These are phyloP conservation scores for Coemansia sp. DNA, from an alignment of 192 early-diverging fungal species.

Conservation along the genomic window DNA sequence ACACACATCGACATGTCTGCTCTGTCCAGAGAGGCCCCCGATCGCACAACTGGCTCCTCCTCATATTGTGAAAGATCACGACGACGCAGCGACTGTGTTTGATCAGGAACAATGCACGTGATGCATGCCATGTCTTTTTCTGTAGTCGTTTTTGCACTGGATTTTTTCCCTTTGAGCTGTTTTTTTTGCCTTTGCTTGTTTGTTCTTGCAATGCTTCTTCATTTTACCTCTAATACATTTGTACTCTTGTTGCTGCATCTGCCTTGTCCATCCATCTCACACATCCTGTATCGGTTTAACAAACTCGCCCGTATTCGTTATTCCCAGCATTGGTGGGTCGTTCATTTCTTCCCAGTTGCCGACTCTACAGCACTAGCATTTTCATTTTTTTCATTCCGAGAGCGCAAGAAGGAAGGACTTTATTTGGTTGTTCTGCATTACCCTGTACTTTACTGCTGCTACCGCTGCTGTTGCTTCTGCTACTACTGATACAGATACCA, in stretches of 20 bases:
- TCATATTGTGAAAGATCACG: background rate
- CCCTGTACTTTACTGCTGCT: no score
- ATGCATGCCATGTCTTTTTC: background rate
- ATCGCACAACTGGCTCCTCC: background rate
- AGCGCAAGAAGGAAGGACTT: no score
- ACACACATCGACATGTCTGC: no score
- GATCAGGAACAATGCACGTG: background rate
- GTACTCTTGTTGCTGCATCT: background rate
- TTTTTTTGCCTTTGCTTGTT: background rate
- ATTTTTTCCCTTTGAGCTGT: background rate
- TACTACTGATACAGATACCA: no score
- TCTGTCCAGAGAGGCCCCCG: no score
- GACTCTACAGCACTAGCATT: background rate
- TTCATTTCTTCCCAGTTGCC: background rate
- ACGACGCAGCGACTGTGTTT: background rate
- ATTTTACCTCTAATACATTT: background rate
- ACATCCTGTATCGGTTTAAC: no score
- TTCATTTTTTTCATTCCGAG: background rate
- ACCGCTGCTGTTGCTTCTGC: no score
- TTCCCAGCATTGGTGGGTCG: background rate
- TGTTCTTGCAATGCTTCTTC: background rate
- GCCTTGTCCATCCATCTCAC: background rate
- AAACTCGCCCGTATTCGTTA: background rate
- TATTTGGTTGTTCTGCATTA: no score
- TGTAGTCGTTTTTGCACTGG: background rate